These are phyloP conservation scores for Stephania japonica DNA, from an alignment of 164 flowering plant genomes.

Conservation along the genomic window DNA sequence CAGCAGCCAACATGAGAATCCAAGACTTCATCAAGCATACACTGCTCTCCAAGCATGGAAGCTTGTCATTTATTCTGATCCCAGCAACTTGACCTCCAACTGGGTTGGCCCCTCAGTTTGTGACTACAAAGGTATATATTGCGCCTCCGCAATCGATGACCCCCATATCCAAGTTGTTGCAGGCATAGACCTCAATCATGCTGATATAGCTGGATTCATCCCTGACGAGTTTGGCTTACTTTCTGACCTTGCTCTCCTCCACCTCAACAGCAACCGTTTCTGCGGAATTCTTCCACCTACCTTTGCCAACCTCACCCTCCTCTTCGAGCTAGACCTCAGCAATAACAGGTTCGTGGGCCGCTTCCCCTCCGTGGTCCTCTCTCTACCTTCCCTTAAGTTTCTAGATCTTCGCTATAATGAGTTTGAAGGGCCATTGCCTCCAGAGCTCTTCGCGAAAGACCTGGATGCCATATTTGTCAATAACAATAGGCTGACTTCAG, in stretches of 20 bases:
- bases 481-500: slow-evolving; percentile 45
- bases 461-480: slow-evolving; percentile 72
- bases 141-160: slow-evolving; percentile 40
- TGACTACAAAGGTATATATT: slow-evolving; percentile 50
- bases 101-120: slow-evolving; percentile 76
- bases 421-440: slow-evolving; percentile 70
- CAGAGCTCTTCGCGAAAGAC: slow-evolving; percentile 36
- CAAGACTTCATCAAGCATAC: slow-evolving; percentile 54
- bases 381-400: slow-evolving; percentile 45
- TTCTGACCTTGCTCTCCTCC: slow-evolving; percentile 62
- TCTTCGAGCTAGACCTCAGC: slow-evolving; percentile 75
- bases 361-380: slow-evolving; percentile 59
- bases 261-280: slow-evolving; percentile 70
- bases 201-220: slow-evolving; percentile 57
- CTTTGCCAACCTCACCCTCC: slow-evolving; percentile 43
- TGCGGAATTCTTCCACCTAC: slow-evolving; percentile 60
- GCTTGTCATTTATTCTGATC: slow-evolving; percentile 66
- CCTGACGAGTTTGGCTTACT: slow-evolving; percentile 66
- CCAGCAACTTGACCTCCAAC: slow-evolving; percentile 52
- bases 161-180: slow-evolving; percentile 43
- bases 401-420: slow-evolving; percentile 79
- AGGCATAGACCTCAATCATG: slow-evolving; percentile 68
- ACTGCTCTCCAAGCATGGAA: slow-evolving; percentile 81
- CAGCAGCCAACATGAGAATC: slow-evolving; percentile 23
- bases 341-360: slow-evolving; percentile 68